A percentile compares a stretch with the other conserved stretches of the same genome.
phyloP scores from a whole-genome alignment of 192 early-diverging fungal genomes.

The Diversispora epigaea region DNA sequence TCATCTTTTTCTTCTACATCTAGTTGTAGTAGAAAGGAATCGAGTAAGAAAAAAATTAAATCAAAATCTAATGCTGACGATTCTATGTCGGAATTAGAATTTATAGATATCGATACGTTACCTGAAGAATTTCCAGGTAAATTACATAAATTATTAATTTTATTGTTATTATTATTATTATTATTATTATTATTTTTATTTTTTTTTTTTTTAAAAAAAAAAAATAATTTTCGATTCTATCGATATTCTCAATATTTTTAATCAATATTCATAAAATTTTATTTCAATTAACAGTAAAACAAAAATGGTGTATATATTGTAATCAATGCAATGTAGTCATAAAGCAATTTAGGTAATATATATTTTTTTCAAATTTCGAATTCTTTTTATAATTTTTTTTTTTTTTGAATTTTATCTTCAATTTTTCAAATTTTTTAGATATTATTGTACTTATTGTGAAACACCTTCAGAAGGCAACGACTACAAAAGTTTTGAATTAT shows the following conservation, averaged over 20 bases:
- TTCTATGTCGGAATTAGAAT: background rate
- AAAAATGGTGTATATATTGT: conserved; percentile 69
- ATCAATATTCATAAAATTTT: background rate
- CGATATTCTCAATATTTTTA: background rate
- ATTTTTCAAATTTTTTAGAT: conserved; percentile 30
- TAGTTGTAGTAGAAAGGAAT: background rate
- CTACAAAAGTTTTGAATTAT: conserved; percentile 75
- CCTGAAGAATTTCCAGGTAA: background rate
- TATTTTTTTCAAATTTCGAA: no score
- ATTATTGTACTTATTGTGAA: conserved; percentile 85
- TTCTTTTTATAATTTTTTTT: background rate
- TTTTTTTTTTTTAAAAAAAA: no score
- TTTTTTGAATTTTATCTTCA: background rate
- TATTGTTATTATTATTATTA: background rate
- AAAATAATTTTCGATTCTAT: no score
- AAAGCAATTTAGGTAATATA: conserved; percentile 66
- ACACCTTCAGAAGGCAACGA: conserved; percentile 59
- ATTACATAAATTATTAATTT: background rate
- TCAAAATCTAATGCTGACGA: background rate
- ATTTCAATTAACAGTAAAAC: conserved; percentile 23
- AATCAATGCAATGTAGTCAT: conserved; percentile 79
- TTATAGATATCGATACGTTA: background rate
- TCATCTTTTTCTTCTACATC: no score
- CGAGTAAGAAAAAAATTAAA: background rate
- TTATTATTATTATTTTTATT: no score